Evolutionary conservation across 2,329 filamentous ascomycete species (phyloP).

Genomic region (Fusarium subtropicale): DNA sequence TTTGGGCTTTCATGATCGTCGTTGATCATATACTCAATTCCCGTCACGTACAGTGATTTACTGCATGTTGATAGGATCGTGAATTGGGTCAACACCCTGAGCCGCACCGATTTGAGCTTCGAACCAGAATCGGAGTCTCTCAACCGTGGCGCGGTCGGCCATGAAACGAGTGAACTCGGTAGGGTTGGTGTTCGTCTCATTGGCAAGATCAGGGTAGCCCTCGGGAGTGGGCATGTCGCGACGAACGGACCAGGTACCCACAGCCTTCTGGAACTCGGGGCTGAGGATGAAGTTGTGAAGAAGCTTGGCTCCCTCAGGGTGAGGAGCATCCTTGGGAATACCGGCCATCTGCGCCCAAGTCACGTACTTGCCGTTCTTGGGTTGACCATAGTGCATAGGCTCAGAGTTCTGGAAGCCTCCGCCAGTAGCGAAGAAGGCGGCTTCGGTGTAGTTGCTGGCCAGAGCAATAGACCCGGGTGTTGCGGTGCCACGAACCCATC

Average conservation of each 20-base stretch:
- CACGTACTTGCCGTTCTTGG: conserved; percentile 56
- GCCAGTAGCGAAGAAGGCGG: conserved; percentile 51
- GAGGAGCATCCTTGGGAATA: conserved; percentile 50
- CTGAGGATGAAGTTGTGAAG: conserved; percentile 27
- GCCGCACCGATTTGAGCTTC: conserved; percentile 24
- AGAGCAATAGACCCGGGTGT: conserved; percentile 55
- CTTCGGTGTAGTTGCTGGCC: conserved; percentile 46
- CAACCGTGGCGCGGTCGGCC: conserved; percentile 6
- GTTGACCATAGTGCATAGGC: conserved; percentile 47
- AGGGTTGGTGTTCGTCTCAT: conserved; percentile 24
- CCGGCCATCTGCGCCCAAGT: conserved; percentile 62
- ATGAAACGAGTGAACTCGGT: conserved; percentile 21
- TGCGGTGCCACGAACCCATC: conserved; percentile 64
- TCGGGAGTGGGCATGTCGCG: conserved; percentile 1
- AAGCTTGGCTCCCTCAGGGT: conserved; percentile 31
- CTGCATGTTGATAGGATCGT: background rate
- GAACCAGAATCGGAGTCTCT: conserved; percentile 29
- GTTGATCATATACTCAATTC: fast-evolving
- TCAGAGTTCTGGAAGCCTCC: background rate
- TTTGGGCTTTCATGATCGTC: fast-evolving
- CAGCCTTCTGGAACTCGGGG: background rate
- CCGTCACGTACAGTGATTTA: background rate
- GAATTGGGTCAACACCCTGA: background rate
- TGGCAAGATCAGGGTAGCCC: conserved; percentile 7
- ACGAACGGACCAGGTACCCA: conserved; percentile 22